Evolutionary conservation across 306 rosid genomes (phyloP), one percentile per base, ranked within the genome.

Genomic region (Cucumis melo): DNA sequence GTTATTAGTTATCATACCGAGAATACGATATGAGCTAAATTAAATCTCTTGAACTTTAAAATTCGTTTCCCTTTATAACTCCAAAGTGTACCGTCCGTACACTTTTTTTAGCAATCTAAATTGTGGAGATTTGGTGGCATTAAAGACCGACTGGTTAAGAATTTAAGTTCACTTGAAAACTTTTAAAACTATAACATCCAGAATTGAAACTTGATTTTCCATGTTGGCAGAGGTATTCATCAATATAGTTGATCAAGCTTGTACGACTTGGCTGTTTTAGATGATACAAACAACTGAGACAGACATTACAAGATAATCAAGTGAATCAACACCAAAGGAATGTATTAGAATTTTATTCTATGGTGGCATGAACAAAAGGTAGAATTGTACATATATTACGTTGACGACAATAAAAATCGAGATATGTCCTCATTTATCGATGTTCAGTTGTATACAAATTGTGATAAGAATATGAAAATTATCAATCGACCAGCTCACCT

Each of bases 361-460:
- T 42, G 6, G 29, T 6, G 21, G 38, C 41, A 72, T 8, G 15
- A 27, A 48, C 23, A 72, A 48, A 72, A 15, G 12, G 14, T 48
- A 16, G 41, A 51, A 29, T 73, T 48, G 44, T 19, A 53, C 41
- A 53, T 73, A 53, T 73, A 73, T 6, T 6, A 73, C 3, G 41
- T 29, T 53, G 77, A 20, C 32, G 77, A 20, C 34, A 51, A 73
- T 73, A 73, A 73, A 73, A 73, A 50, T 53, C 11, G 77, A 73
- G 77, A 62, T 73, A 73, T 9, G 19, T 51, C 76, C 76, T 73
- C 61, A 51, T 73, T 50, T 73, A 51, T 51, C 29, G 4, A 48
- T 29, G 76, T 72, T 50, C 24, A 72, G 21, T 72, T 50, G 58
- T 73, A 73, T 73, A 73, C 48, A 73, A 71, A 53, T 51, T 51